Base-by-base conservation (phyloP, 352 stramenopile species). In the Pythium dissotocum region DNA sequence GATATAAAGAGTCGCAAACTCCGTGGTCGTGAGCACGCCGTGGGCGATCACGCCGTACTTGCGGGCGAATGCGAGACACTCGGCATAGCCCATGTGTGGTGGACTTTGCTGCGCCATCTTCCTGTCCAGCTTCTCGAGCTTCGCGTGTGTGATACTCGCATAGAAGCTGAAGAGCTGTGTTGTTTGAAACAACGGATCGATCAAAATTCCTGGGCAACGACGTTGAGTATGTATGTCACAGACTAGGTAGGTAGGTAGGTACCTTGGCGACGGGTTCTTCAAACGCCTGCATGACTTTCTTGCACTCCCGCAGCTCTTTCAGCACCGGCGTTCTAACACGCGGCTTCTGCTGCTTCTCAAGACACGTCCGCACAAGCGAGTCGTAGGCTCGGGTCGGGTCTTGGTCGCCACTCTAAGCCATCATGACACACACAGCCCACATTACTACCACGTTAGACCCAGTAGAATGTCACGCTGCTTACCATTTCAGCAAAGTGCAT, bases 41-140 rank as follows among this genome's bases (percentile, higher is more conserved):
- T 89, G 81, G 13, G 81, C 77, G n/a, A 92, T 91, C 58, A 94
- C 73, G 28, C 84, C 86, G 65, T 92, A 94, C 64, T 80, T 87
- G 35, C 84, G 79, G 0, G 77, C 78, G 56, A 89, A 92, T 42
- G 82, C 70, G n/a, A 93, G 71, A 60, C 80, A 81, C 62, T 93
- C 80, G 44, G 71, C 64, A 73, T 94, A 94, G 35, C 79, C 80
- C 79, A 92, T 82, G 54, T 92, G 83, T 1, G 62, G 35, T 0
- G 79, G 80, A 28, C 81, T 82, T 30, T 71, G 65, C 32, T 77
- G 72, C 5, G 74, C 75, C 54, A 82, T 77, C 56, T 87, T 90
- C 0, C 71, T 59, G 33, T 91, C 83, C 14, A 88, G 70, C 48
- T 93, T 93, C 76, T 91, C 84, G 13, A 89, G 69, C 28, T 87